A percentile compares a stretch with the other conserved stretches of the same genome.
These are phyloP conservation scores for Bacidia gigantensis DNA, from an alignment of 495 filamentous ascomycete species.

Conservation along the genomic window DNA sequence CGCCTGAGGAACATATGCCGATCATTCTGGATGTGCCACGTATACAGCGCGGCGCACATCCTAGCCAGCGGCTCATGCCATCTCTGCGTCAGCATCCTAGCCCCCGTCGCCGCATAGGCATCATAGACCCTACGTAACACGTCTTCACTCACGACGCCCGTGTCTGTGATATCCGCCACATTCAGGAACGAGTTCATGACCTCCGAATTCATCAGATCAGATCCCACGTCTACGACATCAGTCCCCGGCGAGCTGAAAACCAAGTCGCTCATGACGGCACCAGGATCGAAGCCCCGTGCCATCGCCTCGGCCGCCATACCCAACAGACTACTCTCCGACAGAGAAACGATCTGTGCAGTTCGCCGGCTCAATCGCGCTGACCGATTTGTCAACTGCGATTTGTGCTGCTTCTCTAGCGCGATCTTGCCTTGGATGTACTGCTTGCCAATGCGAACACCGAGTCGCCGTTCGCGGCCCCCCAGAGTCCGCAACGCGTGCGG, in stretches of 20 bases:
- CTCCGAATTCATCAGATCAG: constrained; percentile 23
- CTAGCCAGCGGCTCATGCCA: constrained; percentile 20
- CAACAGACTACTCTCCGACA: constrained; percentile 23
- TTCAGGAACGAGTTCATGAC: constrained; percentile 25
- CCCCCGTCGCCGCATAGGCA: constrained; percentile 19
- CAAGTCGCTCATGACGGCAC: constrained; percentile 19
- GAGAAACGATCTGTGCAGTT: constrained; percentile 17
- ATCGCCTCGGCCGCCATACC: constrained; percentile 23
- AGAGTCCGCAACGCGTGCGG: constrained; percentile 14
- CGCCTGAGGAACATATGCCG: too few species aligned
- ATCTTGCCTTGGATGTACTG: constrained; percentile 21
- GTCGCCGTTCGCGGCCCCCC: constrained; percentile 18
- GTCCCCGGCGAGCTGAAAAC: constrained; percentile 22
- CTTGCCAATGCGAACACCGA: constrained; percentile 16
- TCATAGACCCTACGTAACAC: constrained; percentile 21
- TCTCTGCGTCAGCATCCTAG: constrained; percentile 19
- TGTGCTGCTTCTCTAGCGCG: constrained; percentile 16
- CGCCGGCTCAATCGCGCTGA: constrained; percentile 16
- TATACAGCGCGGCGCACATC: constrained; percentile 20
- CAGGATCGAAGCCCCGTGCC: constrained; percentile 22
- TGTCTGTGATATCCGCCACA: constrained; percentile 22
- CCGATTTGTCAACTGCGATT: constrained; percentile 13
- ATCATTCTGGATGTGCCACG: too few species aligned
- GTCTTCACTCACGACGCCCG: constrained; percentile 22
- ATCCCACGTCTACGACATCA: constrained; percentile 25